Evolutionary conservation across 306 rosid species (phyloP).

Genomic region (Dicorynia guianensis): DNA sequence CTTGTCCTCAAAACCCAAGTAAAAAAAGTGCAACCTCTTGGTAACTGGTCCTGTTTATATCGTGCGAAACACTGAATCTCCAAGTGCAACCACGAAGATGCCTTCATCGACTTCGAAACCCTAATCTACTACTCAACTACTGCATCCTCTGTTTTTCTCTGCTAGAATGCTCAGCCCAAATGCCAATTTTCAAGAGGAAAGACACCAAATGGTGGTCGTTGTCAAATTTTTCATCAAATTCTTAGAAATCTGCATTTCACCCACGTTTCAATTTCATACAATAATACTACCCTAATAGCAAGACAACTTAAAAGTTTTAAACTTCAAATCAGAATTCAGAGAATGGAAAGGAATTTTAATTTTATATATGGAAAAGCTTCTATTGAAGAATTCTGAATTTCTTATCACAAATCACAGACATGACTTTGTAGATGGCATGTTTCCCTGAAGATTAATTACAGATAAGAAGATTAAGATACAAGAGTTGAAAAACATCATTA

Average conservation of each 20-base stretch:
- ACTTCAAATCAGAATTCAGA: not conserved
- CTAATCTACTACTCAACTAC: not conserved
- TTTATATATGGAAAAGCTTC: no score
- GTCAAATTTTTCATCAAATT: not conserved
- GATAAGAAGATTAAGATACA: not conserved
- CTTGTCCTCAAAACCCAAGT: no score
- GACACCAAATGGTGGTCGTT: not conserved
- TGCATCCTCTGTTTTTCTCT: slow-evolving; percentile 21
- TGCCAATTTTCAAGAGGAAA: not conserved
- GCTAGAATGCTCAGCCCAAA: not conserved
- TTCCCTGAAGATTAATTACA: not conserved
- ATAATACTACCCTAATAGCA: no score
- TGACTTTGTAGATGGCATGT: not conserved
- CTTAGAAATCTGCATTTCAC: not conserved
- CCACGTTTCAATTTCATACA: not conserved
- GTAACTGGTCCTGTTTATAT: no score
- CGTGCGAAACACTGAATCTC: no score
- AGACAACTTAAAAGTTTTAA: no score
- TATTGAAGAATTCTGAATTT: no score
- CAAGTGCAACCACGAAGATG: no score
- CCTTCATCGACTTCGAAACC: no score
- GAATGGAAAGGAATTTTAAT: no score
- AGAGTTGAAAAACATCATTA: not conserved
- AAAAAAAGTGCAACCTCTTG: no score
- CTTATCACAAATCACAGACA: not conserved